Base-by-base conservation (phyloP, 1,284 basidiomycete species). In the Ceratorhiza oryzae-sativae region DNA sequence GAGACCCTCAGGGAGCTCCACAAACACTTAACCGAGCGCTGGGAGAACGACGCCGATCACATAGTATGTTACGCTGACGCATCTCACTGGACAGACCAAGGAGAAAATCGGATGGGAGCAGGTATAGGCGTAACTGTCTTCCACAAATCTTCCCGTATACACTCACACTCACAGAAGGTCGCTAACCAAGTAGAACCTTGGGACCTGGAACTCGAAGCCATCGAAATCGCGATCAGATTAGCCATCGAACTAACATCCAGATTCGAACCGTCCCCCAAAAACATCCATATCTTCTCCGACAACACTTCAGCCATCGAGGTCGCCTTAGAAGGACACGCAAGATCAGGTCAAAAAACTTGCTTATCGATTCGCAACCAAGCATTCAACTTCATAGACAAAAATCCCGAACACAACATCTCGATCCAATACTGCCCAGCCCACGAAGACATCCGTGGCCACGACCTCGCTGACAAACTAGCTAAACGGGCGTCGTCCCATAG, bases 391-490 rank as follows among this genome's bases (percentile, higher is more conserved):
- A n/a, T 60, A 3, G 41, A 46, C 60, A 8, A 41, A 23, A 12
- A 46, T 15, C 36, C 34, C 6, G 36, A 46, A 5, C 10, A 30
- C 48, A 74, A 60, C 9, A 71, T 80, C 0, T 73, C 73, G 30
- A 61, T 80, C 15, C 53, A 74, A 9, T 80, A 79, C 79, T 75
- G 75, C 1, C 78, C 78, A 10, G 76, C 79, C n/a, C 80, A 80
- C 71, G 62, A 51, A 12, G 77, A 74, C n/a, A 77, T 80, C 27
- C 5, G 13, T 32, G 79, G 79, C 9, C 80, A 80, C 56, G 77
- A 80, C 45, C 48, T 74, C 2, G 80, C 78, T 9, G 80, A 81
- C 72, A 39, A 75, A 36, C 75, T 80, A 0, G 80, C 79, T 10
- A 80, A 79, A 61, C 46, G 71, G 34, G 79, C 77, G 2, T 75